phyloP scores from a whole-genome alignment of 2,329 filamentous ascomycete genomes.

The Biscogniauxia marginata region DNA sequence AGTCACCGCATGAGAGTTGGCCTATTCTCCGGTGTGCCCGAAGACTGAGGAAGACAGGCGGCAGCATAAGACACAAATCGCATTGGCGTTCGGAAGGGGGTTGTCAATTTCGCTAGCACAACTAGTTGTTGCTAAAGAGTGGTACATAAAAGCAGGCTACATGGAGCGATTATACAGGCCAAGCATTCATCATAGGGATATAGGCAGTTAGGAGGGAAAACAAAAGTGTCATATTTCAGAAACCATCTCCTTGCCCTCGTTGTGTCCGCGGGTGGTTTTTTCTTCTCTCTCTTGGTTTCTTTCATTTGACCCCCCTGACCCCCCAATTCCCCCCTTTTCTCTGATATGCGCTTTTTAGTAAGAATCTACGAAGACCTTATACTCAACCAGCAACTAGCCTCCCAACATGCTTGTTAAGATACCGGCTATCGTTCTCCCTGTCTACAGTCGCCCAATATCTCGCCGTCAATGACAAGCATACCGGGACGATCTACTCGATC shows the following conservation, averaged over 20 bases:
- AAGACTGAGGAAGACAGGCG: conserved; percentile 43
- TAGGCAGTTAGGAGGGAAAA: conserved; percentile 17
- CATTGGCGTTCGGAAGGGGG: conserved; percentile 15
- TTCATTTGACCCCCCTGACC: neutral
- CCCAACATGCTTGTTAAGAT: neutral
- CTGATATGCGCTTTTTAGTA: neutral
- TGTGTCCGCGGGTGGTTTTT: conserved; percentile 3
- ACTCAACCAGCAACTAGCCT: neutral
- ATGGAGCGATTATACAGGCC: conserved; percentile 5
- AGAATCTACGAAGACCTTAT: neutral
- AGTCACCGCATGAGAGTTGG: conserved; percentile 77
- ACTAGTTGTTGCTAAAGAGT: conserved; percentile 9
- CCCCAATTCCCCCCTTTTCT: too few relatives aligned
- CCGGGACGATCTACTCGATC: too few relatives aligned
- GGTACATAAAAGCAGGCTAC: conserved; percentile 12
- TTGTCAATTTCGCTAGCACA: conserved; percentile 10
- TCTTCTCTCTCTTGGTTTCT: too few relatives aligned
- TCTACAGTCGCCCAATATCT: neutral
- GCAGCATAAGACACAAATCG: conserved; percentile 13
- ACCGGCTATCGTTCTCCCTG: neutral
- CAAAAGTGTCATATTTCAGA: conserved; percentile 15
- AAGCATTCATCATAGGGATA: conserved; percentile 19
- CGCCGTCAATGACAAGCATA: neutral
- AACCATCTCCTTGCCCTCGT: conserved; percentile 4
- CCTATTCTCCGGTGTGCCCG: conserved; percentile 67